Conservation (phyloP, 495 filamentous ascomycete genomes). For the Parathielavia hyrcaniae region DNA sequence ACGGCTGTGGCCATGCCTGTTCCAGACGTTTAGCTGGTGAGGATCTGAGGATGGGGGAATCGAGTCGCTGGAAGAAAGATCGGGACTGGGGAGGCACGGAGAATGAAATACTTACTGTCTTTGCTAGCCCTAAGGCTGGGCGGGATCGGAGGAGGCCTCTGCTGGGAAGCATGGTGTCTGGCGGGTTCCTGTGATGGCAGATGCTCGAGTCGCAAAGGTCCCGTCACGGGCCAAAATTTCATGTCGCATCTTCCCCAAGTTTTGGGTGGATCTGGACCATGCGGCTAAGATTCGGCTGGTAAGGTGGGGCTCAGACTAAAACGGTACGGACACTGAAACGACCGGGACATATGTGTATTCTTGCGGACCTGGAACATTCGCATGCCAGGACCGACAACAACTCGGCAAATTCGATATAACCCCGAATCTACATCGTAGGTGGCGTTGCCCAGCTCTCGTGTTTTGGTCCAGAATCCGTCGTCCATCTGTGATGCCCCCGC, state of each 20-base stretch:
- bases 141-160: constrained; percentile 44
- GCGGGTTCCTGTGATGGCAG: constrained; percentile 7
- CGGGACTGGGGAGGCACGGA: not conserved
- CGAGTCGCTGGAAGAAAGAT: not conserved
- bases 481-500: too few species aligned
- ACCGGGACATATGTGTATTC: too few species aligned
- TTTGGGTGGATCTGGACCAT: constrained; percentile 8
- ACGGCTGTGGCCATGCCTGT: constrained; percentile 18
- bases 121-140: constrained; percentile 39
- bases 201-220: not conserved
- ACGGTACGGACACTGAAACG: too few species aligned
- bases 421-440: too few species aligned
- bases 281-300: too few species aligned
- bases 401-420: too few species aligned
- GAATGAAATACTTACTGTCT: constrained; percentile 21
- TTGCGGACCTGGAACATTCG: too few species aligned
- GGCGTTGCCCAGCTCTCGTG: too few species aligned
- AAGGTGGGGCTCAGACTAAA: too few species aligned
- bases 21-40: not conserved
- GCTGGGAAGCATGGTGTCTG: constrained; percentile 47
- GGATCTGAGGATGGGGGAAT: not conserved
- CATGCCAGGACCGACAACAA: too few species aligned
- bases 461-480: too few species aligned
- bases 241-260: constrained; percentile 1
- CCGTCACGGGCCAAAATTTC: constrained; percentile 13